These are phyloP conservation scores for Aspergillus mulundensis DNA, from an alignment of 495 filamentous ascomycete species.

Conservation along the genomic window DNA sequence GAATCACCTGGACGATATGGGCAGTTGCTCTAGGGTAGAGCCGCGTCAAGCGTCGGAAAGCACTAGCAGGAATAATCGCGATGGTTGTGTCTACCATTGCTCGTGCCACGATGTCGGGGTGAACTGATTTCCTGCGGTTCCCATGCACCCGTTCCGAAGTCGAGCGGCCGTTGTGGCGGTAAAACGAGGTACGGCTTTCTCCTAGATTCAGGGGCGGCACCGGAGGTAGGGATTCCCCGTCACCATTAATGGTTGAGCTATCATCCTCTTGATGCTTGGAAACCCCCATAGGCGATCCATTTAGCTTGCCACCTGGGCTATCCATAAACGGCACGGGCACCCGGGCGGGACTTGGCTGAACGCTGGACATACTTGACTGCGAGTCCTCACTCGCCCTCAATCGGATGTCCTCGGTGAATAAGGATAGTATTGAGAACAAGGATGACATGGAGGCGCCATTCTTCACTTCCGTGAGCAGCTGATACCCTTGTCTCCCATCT, in stretches of 20 bases:
- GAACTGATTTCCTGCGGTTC: slow-evolving; percentile 66
- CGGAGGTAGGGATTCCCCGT: slow-evolving; percentile 36
- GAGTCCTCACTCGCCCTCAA: slow-evolving; percentile 55
- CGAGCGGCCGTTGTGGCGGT: slow-evolving; percentile 11
- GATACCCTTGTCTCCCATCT: slow-evolving; percentile 73
- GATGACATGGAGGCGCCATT: slow-evolving; percentile 99
- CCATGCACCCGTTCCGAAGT: slow-evolving; percentile 31
- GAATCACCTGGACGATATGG: slow-evolving; percentile 95
- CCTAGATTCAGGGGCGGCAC: slow-evolving; percentile 78
- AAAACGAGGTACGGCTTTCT: slow-evolving; percentile 30
- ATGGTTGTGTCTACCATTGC: slow-evolving; percentile 98
- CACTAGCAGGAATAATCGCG: slow-evolving; percentile 94
- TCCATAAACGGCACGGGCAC: slow-evolving; percentile 43
- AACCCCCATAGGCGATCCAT: slow-evolving; percentile 29
- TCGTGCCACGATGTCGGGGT: slow-evolving; percentile 93
- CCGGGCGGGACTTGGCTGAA: slow-evolving; percentile 26
- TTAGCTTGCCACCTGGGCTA: slow-evolving; percentile 39
- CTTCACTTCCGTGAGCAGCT: slow-evolving; percentile 93
- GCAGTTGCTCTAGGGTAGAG: slow-evolving; percentile 95
- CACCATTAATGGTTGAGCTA: slow-evolving; percentile 16
- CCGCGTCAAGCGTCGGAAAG: slow-evolving; percentile 87
- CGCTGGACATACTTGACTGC: slow-evolving; percentile 41
- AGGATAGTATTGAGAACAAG: slow-evolving; percentile 89
- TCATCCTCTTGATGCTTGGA: slow-evolving; percentile 20
- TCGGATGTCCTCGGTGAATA: slow-evolving; percentile 94